Evolutionary conservation across 306 rosid genomes (phyloP).

Genomic region (Fragaria nilgerrensis): DNA sequence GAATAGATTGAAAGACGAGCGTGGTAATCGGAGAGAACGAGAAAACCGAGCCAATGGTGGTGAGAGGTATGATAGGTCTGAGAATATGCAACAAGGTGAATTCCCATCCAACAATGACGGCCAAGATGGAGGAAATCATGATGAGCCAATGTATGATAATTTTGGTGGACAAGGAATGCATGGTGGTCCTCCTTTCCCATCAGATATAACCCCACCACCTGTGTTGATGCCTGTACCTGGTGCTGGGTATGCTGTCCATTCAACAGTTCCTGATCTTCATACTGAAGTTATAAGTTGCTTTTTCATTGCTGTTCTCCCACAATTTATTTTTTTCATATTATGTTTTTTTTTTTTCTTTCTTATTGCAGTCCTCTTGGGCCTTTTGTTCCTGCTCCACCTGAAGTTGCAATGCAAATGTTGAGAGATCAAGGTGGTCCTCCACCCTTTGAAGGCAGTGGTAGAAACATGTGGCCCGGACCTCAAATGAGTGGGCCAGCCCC

Average conservation of each 20-base stretch:
- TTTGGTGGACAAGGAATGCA: slow-evolving; percentile 62
- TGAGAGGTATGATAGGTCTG: slow-evolving; percentile 62
- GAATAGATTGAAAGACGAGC: slow-evolving; percentile 81
- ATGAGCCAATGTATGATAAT: slow-evolving; percentile 81
- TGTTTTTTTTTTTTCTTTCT: background rate
- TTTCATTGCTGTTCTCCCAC: background rate
- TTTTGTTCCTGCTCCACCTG: slow-evolving; percentile 99
- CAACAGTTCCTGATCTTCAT: background rate
- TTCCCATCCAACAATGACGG: slow-evolving; percentile 58
- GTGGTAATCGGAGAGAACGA: slow-evolving; percentile 75
- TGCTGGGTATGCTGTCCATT: slow-evolving; percentile 72
- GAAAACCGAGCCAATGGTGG: slow-evolving; percentile 69
- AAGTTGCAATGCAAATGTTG: slow-evolving; percentile 98
- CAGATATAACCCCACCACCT: slow-evolving; percentile 88
- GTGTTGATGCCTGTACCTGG: slow-evolving; percentile 99
- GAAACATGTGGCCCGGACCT: slow-evolving; percentile 70
- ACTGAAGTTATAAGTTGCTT: slow-evolving; percentile 2
- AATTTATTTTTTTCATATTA: slow-evolving; percentile 9
- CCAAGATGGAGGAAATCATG: slow-evolving; percentile 68
- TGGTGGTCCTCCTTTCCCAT: slow-evolving; percentile 63
- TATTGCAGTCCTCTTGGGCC: slow-evolving; percentile 90
- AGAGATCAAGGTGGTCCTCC: slow-evolving; percentile 97
- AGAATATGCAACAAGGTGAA: slow-evolving; percentile 60
- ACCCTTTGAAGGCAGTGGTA: slow-evolving; percentile 71
- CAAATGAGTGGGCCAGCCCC: slow-evolving; percentile 81